Evolutionary conservation across 2,329 filamentous ascomycete species (phyloP), one percentile per base, ranked within the genome.

Genomic region (Diaporthe citri): DNA sequence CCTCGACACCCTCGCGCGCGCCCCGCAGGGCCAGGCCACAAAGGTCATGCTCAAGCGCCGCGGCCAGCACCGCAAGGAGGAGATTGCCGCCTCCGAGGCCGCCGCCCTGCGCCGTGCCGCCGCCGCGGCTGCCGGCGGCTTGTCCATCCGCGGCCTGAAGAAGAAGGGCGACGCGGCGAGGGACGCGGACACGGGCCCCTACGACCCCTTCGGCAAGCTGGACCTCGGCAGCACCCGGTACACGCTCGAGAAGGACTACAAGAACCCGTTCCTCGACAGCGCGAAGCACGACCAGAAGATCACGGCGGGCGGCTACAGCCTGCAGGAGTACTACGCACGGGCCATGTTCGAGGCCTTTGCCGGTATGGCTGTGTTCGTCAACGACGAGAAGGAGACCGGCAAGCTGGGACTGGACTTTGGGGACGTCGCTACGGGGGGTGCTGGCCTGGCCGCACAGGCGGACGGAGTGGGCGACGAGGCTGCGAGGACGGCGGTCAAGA

Each of bases 331-430:
- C 81, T 94, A 95, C 80, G 88, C 92, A 10, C 89, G 96, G 34
- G 93, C 94, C 34, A 86, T 99, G 81, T 94, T 95, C 76, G 96
- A 98, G 81, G 95, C 96, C 0, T 98, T 98, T 84, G 92, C 94
- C 0, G 97, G 97, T 0, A 83, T 99, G 76, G 95, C 94, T 0
- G 94, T 97, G 56, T 97, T 97, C 79, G 87, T 99, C 56, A 93
- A 90, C 48, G 95, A 98, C 60, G 96, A 97, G 81, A 90, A 90
- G 83, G 84, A 86, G 59, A 82, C 79, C 60, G 82, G 81, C 10
- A 80, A 80, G 79, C 67, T 82, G 67, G 77, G 86, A 9, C 78
- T 82, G 28, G 79, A 78, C 5, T 81, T 79, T 5, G 80, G 81
- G 1, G 81, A 86, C 64, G 82, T 85, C 28, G 83, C 82, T 2